phyloP scores from a whole-genome alignment of 1,284 basidiomycete species.

The Cryptococcus wingfieldii region DNA sequence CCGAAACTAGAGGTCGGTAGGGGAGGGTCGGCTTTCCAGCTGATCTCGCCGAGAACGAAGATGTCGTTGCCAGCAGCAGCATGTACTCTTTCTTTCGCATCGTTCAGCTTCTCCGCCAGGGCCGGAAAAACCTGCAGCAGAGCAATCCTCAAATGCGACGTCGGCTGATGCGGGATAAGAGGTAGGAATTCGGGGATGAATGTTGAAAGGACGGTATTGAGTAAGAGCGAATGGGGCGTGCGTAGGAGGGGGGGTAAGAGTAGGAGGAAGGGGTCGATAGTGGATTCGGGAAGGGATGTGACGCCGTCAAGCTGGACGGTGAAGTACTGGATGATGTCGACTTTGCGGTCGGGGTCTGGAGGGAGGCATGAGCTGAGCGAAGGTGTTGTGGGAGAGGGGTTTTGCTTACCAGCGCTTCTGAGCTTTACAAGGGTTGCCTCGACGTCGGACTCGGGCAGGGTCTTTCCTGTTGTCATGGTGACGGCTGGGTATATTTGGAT shows the following conservation, averaged over 20 bases:
- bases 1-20: background rate
- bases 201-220: constrained; percentile 31
- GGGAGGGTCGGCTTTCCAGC: constrained; percentile 25
- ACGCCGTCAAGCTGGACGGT: constrained; percentile 39
- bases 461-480: background rate
- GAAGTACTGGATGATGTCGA: constrained; percentile 45
- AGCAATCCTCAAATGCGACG: constrained; percentile 28
- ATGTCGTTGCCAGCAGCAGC: constrained; percentile 30
- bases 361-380: background rate
- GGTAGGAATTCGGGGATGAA: constrained; percentile 43
- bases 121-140: constrained; percentile 33
- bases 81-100: constrained; percentile 43
- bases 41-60: constrained; percentile 26
- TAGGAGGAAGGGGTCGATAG: constrained; percentile 40
- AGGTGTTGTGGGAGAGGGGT: background rate
- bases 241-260: constrained; percentile 33
- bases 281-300: constrained; percentile 28
- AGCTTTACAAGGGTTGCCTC: constrained; percentile 34
- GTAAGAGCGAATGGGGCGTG: constrained; percentile 36
- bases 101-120: constrained; percentile 42
- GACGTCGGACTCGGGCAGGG: constrained; percentile 31
- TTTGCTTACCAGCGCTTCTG: constrained; percentile 31
- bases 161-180: constrained; percentile 22
- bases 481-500: background rate
- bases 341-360: constrained; percentile 43